These are phyloP conservation scores for Trichophaea hybrida DNA, from an alignment of 2,329 filamentous ascomycete genomes.

Conservation along the genomic window DNA sequence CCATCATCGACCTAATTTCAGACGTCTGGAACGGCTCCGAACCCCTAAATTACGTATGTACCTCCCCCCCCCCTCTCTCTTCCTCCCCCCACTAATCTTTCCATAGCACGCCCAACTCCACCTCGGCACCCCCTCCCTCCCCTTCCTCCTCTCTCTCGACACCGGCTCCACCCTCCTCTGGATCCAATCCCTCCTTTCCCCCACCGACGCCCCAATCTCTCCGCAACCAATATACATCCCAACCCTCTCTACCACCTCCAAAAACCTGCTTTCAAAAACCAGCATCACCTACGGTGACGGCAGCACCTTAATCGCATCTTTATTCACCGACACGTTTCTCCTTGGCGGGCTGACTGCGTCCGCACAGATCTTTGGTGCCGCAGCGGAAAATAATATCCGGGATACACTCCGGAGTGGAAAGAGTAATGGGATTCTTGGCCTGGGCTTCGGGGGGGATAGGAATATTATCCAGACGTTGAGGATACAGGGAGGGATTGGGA, in stretches of 20 bases:
- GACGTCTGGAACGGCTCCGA: slow-evolving; percentile 2
- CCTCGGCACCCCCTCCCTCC: background rate
- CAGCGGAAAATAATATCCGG: background rate
- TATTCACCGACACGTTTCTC: background rate
- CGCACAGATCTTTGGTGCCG: background rate
- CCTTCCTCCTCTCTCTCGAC: background rate
- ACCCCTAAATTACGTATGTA: background rate
- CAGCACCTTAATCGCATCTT: background rate
- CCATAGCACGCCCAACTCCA: background rate
- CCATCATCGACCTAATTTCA: background rate
- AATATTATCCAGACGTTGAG: background rate
- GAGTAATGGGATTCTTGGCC: background rate
- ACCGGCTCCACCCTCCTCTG: background rate
- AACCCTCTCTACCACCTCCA: background rate
- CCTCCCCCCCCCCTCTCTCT: background rate
- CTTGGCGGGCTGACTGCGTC: background rate
- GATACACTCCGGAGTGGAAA: background rate
- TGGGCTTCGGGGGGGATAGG: background rate
- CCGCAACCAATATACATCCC: background rate
- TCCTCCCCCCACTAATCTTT: background rate
- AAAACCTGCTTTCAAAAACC: background rate
- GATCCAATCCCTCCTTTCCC: background rate
- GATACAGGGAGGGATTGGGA: background rate
- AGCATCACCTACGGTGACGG: background rate
- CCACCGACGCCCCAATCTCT: background rate